These are phyloP conservation scores for Daedaleopsis sinensis DNA, from an alignment of 768 basidiomycete genomes.

Conservation along the genomic window DNA sequence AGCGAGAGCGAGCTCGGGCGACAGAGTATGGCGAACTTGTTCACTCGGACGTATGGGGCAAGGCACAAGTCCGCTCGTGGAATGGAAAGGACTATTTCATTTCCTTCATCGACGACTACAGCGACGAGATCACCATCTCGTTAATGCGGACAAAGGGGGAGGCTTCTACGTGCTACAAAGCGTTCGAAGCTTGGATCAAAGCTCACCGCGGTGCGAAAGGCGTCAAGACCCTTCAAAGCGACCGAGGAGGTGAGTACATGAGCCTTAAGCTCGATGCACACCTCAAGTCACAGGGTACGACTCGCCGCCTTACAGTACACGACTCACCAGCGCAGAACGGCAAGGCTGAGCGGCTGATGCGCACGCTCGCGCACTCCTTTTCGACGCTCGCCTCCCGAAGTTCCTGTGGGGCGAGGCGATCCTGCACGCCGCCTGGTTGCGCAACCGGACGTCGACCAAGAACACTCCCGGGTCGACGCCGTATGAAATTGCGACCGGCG, in stretches of 20 bases:
- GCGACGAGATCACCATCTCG: slow-evolving; percentile 8
- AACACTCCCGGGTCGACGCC: slow-evolving; percentile 3
- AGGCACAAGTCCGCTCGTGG: slow-evolving; percentile 23
- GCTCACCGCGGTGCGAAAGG: slow-evolving; percentile 12
- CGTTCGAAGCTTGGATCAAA: slow-evolving; percentile 22
- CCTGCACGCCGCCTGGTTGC: slow-evolving; percentile 7
- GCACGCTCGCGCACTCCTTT: slow-evolving; percentile 17
- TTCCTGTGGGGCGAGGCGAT: slow-evolving; percentile 12
- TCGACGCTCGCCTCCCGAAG: slow-evolving; percentile 6
- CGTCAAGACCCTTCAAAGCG: slow-evolving; percentile 22
- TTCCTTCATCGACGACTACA: slow-evolving; percentile 28
- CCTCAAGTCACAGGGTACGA: slow-evolving; percentile 22
- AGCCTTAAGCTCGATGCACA: slow-evolving; percentile 14
- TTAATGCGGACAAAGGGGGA: slow-evolving; percentile 20
- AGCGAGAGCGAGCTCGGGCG: slow-evolving; percentile 5
- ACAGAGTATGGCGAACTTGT: slow-evolving; percentile 32
- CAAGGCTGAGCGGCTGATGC: slow-evolving; percentile 20
- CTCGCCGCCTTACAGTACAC: slow-evolving; percentile 19
- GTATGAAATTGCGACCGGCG: neutral
- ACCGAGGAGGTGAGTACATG: slow-evolving; percentile 27
- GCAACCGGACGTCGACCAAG: slow-evolving; percentile 5
- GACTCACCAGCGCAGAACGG: slow-evolving; percentile 22
- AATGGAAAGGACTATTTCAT: slow-evolving; percentile 20
- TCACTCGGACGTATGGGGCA: slow-evolving; percentile 44
- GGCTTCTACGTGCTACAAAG: slow-evolving; percentile 10